These are phyloP conservation scores for Volvox africanus DNA, from an alignment of 139 green algal species.

Conservation along the genomic window DNA sequence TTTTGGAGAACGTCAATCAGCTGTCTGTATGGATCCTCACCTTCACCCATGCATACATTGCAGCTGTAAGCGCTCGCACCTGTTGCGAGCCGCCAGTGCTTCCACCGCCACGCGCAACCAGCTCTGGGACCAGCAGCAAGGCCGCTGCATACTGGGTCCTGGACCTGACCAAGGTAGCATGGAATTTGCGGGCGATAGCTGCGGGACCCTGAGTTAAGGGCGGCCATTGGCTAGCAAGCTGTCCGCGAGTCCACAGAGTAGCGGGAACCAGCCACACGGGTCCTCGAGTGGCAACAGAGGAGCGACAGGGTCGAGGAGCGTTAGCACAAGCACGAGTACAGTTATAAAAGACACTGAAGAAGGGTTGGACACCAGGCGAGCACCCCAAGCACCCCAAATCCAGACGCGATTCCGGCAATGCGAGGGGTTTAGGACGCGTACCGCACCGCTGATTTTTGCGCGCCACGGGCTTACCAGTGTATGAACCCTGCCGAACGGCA, in stretches of 20 bases:
- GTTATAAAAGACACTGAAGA: neutral
- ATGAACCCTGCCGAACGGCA: constrained; percentile 5
- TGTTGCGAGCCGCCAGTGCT: neutral
- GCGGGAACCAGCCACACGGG: constrained; percentile 25
- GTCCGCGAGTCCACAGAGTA: constrained; percentile 10
- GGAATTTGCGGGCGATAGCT: constrained; percentile 28
- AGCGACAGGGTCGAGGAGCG: neutral
- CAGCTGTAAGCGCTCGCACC: too few species aligned
- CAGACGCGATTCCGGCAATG: too few species aligned
- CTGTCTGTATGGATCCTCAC: too few species aligned
- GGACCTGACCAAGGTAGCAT: constrained; percentile 25
- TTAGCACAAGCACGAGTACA: neutral
- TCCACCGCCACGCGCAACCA: neutral
- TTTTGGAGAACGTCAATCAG: too few species aligned
- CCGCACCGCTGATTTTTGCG: too few species aligned
- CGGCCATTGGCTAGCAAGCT: constrained; percentile 19
- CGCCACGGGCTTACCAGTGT: neutral
- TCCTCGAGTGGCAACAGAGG: neutral
- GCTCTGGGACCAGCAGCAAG: constrained; percentile 29
- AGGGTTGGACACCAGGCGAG: neutral
- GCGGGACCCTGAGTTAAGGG: constrained; percentile 19
- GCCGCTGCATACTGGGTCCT: neutral
- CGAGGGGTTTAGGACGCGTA: neutral
- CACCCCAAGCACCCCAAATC: neutral
- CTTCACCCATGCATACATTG: too few species aligned